These are phyloP conservation scores for Diaporthe caulivora DNA, from an alignment of 2,329 filamentous ascomycete species.

Conservation along the genomic window DNA sequence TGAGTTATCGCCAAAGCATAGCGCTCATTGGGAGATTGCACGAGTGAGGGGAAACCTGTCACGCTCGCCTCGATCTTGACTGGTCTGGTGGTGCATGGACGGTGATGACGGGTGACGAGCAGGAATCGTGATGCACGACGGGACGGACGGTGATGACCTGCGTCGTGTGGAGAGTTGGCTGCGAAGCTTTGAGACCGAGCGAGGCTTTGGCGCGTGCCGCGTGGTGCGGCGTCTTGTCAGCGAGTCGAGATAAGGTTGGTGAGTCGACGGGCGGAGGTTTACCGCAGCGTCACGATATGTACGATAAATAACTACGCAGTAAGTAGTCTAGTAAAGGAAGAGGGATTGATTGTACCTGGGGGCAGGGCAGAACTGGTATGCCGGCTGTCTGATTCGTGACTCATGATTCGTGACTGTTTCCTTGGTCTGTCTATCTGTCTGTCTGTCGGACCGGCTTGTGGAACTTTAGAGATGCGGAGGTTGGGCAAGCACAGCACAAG, in stretches of 20 bases:
- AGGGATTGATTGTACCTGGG: not conserved
- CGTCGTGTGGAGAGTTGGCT: no score
- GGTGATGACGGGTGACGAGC: constrained; percentile 9
- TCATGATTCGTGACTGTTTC: constrained; percentile 37
- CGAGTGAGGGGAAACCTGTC: not conserved
- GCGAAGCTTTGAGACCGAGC: not conserved
- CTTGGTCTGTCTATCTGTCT: not conserved
- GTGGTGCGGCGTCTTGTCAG: constrained; percentile 26
- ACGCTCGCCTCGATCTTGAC: not conserved
- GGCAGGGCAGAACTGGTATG: constrained; percentile 7
- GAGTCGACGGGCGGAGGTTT: constrained; percentile 9
- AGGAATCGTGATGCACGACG: constrained; percentile 4
- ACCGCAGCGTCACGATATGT: not conserved
- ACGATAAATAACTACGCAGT: no score
- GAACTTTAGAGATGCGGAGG: constrained; percentile 5
- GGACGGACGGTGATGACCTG: not conserved
- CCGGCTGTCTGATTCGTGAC: constrained; percentile 34
- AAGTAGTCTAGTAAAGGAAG: not conserved
- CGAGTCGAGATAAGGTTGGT: constrained; percentile 28
- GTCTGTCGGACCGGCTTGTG: not conserved
- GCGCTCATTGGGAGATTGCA: not conserved
- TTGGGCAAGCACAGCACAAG: constrained; percentile 31
- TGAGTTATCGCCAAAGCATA: not conserved
- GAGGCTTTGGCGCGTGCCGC: not conserved
- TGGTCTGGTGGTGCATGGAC: constrained; percentile 14